Conservation (phyloP, 2,329 filamentous ascomycete genomes). For the Aureobasidium sp. region DNA sequence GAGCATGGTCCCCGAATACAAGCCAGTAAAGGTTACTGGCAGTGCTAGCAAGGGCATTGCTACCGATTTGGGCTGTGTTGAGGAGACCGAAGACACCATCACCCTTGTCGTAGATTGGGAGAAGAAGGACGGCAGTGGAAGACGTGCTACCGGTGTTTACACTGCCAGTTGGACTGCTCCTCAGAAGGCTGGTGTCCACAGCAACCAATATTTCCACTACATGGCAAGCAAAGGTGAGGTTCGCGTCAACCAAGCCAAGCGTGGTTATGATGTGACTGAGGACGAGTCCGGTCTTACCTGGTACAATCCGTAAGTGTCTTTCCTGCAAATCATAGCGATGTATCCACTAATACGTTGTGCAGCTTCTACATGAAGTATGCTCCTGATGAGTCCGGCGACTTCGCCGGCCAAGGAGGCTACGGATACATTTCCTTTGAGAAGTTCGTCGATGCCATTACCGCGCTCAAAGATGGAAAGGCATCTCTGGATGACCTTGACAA, state of each 20-base stretch:
- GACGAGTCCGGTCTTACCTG: slow-evolving; percentile 67
- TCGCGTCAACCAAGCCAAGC: slow-evolving; percentile 84
- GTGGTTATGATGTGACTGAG: slow-evolving; percentile 90
- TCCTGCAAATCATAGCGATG: not conserved
- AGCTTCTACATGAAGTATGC: slow-evolving; percentile 59
- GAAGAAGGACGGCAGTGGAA: slow-evolving; percentile 60
- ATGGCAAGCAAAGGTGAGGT: slow-evolving; percentile 79
- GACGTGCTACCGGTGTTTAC: slow-evolving; percentile 79
- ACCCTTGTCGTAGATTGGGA: slow-evolving; percentile 84
- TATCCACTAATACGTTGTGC: not conserved
- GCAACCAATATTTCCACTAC: slow-evolving; percentile 96
- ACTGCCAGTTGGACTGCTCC: slow-evolving; percentile 94
- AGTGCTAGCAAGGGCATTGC: slow-evolving; percentile 74
- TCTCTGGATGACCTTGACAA: slow-evolving; percentile 71
- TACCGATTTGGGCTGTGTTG: slow-evolving; percentile 67
- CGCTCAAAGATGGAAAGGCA: slow-evolving; percentile 65
- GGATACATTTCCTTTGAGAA: slow-evolving; percentile 94
- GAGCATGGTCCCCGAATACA: slow-evolving; percentile 79
- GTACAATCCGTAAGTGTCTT: slow-evolving; percentile 65
- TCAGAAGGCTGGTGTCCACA: slow-evolving; percentile 88
- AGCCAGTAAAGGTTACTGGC: slow-evolving; percentile 71
- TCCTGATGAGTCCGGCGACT: slow-evolving; percentile 91
- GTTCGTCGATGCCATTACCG: slow-evolving; percentile 80
- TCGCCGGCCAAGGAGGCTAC: slow-evolving; percentile 83
- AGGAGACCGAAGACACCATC: slow-evolving; percentile 86